These are phyloP conservation scores for Niebla homalea DNA, from an alignment of 495 filamentous ascomycete genomes.

Conservation along the genomic window DNA sequence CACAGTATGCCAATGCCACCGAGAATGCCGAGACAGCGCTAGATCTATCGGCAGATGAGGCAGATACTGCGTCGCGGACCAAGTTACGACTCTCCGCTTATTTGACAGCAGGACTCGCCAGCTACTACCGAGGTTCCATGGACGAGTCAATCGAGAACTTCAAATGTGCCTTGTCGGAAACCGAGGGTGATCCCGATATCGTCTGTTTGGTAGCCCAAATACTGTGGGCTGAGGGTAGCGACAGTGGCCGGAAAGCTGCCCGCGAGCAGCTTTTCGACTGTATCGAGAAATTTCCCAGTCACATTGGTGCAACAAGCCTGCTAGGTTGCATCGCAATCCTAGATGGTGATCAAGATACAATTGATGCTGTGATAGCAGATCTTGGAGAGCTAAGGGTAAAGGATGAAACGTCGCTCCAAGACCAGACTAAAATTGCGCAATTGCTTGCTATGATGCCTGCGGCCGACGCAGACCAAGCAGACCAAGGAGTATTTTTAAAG, in stretches of 20 bases:
- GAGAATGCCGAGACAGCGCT: slow-evolving; percentile 63
- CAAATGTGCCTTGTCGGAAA: slow-evolving; percentile 67
- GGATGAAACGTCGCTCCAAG: slow-evolving; percentile 35
- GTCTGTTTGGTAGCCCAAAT: slow-evolving; percentile 81
- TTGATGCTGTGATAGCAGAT: slow-evolving; percentile 70
- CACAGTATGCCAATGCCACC: slow-evolving; percentile 48
- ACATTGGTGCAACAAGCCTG: slow-evolving; percentile 64
- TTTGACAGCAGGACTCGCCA: slow-evolving; percentile 70
- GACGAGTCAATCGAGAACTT: slow-evolving; percentile 64
- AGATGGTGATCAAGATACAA: slow-evolving; percentile 60
- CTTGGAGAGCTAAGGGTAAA: slow-evolving; percentile 55
- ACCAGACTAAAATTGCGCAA: slow-evolving; percentile 39
- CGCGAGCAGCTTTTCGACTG: slow-evolving; percentile 67
- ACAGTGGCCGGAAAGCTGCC: slow-evolving; percentile 59
- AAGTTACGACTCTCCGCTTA: slow-evolving; percentile 71
- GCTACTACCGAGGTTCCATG: slow-evolving; percentile 52
- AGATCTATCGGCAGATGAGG: slow-evolving; percentile 48
- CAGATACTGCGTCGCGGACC: slow-evolving; percentile 44
- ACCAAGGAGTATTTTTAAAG: slow-evolving; percentile 5
- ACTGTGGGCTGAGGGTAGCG: slow-evolving; percentile 77
- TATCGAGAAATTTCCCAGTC: slow-evolving; percentile 56
- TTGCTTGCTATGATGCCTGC: slow-evolving; percentile 45
- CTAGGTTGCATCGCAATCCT: slow-evolving; percentile 72
- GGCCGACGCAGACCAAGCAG: slow-evolving; percentile 15
- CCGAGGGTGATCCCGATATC: slow-evolving; percentile 64